These are phyloP conservation scores for Dendrobium chrysotoxum DNA, from an alignment of 106 monocot genomes.

Conservation along the genomic window DNA sequence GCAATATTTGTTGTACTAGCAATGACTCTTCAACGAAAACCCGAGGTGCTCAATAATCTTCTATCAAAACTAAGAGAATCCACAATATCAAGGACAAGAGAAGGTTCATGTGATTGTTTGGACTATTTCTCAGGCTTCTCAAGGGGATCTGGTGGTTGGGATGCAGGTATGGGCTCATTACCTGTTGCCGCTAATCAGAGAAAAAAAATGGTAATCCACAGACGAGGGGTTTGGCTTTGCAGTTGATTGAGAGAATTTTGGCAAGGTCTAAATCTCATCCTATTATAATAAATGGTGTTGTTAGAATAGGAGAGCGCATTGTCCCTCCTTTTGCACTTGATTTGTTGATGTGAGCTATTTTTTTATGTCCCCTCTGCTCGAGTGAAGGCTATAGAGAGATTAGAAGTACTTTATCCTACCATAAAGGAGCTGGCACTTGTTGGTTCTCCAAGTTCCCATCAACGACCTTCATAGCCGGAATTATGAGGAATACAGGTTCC, in stretches of 20 bases:
- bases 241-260: conserved; percentile 63
- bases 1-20: conserved; percentile 85
- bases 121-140: conserved; percentile 84
- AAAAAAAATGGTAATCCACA: too few species aligned
- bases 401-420: conserved; percentile 78
- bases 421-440: too few species aligned
- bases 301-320: conserved; percentile 87
- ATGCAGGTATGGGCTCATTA: too few species aligned
- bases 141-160: too few species aligned
- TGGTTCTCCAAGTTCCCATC: conserved; percentile 63
- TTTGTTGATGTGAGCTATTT: conserved; percentile 63
- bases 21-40: conserved; percentile 73
- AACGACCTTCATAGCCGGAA: too few species aligned
- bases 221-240: conserved; percentile 47
- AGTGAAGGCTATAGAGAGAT: conserved; percentile 96
- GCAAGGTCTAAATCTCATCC: conserved; percentile 60
- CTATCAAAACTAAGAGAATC: conserved; percentile 61
- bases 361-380: conserved; percentile 51
- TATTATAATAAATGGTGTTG: conserved; percentile 76
- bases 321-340: conserved; percentile 78
- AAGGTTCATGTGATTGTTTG: conserved; percentile 76
- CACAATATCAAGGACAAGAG: conserved; percentile 79
- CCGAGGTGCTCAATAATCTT: conserved; percentile 67
- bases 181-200: too few species aligned
- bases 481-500: too few species aligned